Conservation (phyloP, 1,139 yeast genomes). For the Pichia sp. region DNA sequence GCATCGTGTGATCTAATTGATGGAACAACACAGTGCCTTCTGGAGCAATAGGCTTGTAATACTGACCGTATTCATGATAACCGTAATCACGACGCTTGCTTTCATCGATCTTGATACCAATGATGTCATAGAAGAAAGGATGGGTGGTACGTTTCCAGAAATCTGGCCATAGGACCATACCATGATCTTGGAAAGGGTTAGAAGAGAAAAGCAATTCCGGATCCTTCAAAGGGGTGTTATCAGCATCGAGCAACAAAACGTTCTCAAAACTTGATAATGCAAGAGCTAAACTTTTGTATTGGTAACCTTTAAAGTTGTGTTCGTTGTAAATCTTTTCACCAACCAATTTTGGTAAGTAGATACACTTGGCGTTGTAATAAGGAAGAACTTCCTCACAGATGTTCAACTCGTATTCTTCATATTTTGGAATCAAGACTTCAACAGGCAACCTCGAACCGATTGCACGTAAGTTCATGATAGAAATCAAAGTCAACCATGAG, state of each 20-base stretch:
- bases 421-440: slow-evolving; percentile 69
- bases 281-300: slow-evolving; percentile 71
- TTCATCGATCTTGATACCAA: slow-evolving; percentile 38
- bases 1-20: slow-evolving; percentile 65
- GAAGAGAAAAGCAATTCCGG: slow-evolving; percentile 48
- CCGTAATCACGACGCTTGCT: slow-evolving; percentile 31
- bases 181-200: slow-evolving; percentile 34
- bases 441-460: slow-evolving; percentile 65
- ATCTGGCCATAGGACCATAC: slow-evolving; percentile 48
- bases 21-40: slow-evolving; percentile 54
- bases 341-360: slow-evolving; percentile 53
- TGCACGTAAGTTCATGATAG: slow-evolving; percentile 60
- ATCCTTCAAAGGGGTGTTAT: slow-evolving; percentile 56
- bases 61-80: slow-evolving; percentile 28
- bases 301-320: slow-evolving; percentile 66
- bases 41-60: slow-evolving; percentile 39
- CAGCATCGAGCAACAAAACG: slow-evolving; percentile 73
- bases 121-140: slow-evolving; percentile 57
- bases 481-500: slow-evolving; percentile 65
- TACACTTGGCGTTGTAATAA: slow-evolving; percentile 63
- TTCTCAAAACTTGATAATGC: slow-evolving; percentile 74
- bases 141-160: slow-evolving; percentile 49
- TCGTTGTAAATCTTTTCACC: slow-evolving; percentile 41
- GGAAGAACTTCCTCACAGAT: slow-evolving; percentile 65
- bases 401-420: slow-evolving; percentile 64